Evolutionary conservation across 2,329 filamentous ascomycete genomes (phyloP), one percentile per base, ranked within the genome.

Genomic region (Xylariomycetidae sp.): DNA sequence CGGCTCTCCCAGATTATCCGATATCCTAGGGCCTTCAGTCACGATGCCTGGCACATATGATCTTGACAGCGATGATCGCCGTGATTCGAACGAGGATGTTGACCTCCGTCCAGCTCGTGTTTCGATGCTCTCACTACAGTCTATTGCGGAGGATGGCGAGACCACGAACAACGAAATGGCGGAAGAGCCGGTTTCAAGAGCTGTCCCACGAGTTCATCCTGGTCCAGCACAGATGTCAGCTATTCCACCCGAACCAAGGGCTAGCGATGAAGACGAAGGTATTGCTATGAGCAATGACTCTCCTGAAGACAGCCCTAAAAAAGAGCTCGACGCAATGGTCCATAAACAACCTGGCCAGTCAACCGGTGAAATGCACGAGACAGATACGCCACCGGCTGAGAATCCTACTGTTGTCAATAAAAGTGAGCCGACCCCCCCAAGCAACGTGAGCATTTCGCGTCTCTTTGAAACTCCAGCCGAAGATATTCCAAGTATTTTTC

Each of bases 91-190:
- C 16, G 16, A 26, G 12, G 33, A 31, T 14, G 30, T 13, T 23
- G 22, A 19, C 4, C 25, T 31, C n/a, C 26, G 31, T 16, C n/a
- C 36, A 30, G 28, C 27, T 15, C 14, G 16, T 19, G 17, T 33
- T 4, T 43, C 43, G n/a, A 35, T 30, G 7, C 33, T 28, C 26
- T 54, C 48, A 4, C 35, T 54, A 16, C 33, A 40, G 4, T 49
- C 45, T 18, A 55, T 55, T 27, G 30, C 31, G 4, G 52, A 55
- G 30, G 40, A 38, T 23, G 49, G 54, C 7, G 50, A 55, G 26
- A 11, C 26, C 10, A 33, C 16, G 3, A 34, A 38, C 18, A 27
- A 25, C 12, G 19, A 30, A 3, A 33, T 5, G 27, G 33, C 19
- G 14, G 9, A 16, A 16, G 31, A 25, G 26, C 28, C 26, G 13